Percentiles rank a stretch among this genome's conserved stretches.
These are phyloP conservation scores for Blastobotrys ciferrii DNA, from an alignment of 1,139 yeast genomes.

Conservation along the genomic window DNA sequence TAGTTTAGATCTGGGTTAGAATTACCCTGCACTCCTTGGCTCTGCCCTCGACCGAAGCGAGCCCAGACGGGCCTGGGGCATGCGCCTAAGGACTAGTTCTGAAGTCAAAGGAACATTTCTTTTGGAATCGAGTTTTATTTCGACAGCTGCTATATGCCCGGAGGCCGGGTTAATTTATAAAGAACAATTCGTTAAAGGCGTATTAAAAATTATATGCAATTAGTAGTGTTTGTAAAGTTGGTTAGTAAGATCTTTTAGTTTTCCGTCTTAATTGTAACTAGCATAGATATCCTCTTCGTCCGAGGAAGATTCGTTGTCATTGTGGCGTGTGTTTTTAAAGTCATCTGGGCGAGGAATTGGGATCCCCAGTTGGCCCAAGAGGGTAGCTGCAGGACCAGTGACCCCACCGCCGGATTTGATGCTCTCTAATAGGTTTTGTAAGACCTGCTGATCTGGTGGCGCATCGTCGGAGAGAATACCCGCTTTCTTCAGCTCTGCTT, in stretches of 20 bases:
- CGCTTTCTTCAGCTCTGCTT: slow-evolving; percentile 25
- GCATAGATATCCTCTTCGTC: background rate
- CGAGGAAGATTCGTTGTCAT: background rate
- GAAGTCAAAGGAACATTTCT: no score
- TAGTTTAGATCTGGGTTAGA: no score
- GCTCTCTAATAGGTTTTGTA: slow-evolving; percentile 30
- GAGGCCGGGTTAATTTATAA: no score
- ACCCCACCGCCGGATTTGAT: slow-evolving; percentile 35
- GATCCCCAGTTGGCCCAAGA: slow-evolving; percentile 34
- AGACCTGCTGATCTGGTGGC: slow-evolving; percentile 30
- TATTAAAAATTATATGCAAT: no score
- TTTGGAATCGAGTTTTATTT: no score
- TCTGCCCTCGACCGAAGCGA: no score
- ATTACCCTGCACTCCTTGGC: no score
- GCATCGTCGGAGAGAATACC: slow-evolving; percentile 28
- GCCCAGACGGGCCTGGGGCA: no score
- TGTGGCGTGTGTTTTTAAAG: background rate
- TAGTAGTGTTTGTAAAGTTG: no score
- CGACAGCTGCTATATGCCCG: no score
- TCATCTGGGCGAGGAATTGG: slow-evolving; percentile 5
- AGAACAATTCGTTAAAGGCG: no score
- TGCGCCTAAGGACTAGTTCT: no score
- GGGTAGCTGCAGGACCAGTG: slow-evolving; percentile 41
- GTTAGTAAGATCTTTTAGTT: background rate
- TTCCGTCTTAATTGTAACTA: background rate